Conservation (phyloP, 768 basidiomycete species). For the Mycena sanguinolenta region DNA sequence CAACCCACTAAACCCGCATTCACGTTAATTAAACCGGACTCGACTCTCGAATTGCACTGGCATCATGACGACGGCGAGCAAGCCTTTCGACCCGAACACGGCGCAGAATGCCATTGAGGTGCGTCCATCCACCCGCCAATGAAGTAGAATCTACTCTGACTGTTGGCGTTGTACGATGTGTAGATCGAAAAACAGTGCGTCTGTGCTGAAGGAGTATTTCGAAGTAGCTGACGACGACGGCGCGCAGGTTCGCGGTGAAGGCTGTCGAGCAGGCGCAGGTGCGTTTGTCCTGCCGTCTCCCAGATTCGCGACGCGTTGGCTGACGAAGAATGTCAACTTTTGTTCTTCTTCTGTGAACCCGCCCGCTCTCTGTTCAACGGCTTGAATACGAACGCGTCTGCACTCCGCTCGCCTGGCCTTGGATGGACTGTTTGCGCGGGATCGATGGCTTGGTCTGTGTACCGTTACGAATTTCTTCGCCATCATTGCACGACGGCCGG, state of each 20-base stretch:
- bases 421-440: too few relatives aligned
- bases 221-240: background rate
- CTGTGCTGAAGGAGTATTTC: too few relatives aligned
- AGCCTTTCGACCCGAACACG: slow-evolving; percentile 85
- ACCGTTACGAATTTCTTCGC: too few relatives aligned
- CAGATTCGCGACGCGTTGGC: background rate
- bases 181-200: slow-evolving; percentile 97
- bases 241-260: slow-evolving; percentile 85
- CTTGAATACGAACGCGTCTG: too few relatives aligned
- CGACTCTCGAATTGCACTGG: too few relatives aligned
- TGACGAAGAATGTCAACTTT: too few relatives aligned
- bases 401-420: background rate
- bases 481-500: too few relatives aligned
- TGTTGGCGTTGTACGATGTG: background rate
- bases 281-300: slow-evolving; percentile 39
- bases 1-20: too few relatives aligned
- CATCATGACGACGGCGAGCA: slow-evolving; percentile 24
- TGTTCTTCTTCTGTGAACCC: background rate
- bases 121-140: slow-evolving; percentile 38
- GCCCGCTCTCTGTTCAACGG: too few relatives aligned
- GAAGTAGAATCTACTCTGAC: background rate
- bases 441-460: too few relatives aligned
- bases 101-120: slow-evolving; percentile 95
- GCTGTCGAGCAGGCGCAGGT: slow-evolving; percentile 98
- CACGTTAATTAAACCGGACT: too few relatives aligned